phyloP scores from a whole-genome alignment of 768 basidiomycete genomes.

The Mycena kentingensis region DNA sequence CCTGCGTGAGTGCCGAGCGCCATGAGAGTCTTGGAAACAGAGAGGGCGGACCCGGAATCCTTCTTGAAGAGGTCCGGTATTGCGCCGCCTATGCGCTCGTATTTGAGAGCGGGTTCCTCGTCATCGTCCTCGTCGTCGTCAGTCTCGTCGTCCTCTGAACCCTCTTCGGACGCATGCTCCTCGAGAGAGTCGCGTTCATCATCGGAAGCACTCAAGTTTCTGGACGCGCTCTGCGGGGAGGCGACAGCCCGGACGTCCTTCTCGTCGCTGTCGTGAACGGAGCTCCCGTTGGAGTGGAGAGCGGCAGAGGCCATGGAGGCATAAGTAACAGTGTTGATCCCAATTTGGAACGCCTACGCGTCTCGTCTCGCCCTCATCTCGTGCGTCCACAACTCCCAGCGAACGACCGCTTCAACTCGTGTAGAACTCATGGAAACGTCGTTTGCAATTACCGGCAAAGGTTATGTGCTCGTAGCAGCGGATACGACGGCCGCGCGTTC shows the following conservation, averaged over 20 bases:
- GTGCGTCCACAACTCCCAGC: no score
- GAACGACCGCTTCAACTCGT: no score
- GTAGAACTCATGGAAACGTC: slow-evolving; percentile 79
- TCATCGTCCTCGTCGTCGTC: slow-evolving; percentile 74
- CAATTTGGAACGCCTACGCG: no score
- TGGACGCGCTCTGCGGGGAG: not conserved
- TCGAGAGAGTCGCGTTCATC: no score
- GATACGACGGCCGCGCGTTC: slow-evolving; percentile 89
- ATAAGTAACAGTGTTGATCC: no score
- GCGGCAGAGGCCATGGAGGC: not conserved
- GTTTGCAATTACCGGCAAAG: slow-evolving; percentile 90
- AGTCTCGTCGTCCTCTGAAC: slow-evolving; percentile 43
- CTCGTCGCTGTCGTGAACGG: not conserved
- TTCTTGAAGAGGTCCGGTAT: slow-evolving; percentile 80
- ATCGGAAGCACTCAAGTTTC: no score
- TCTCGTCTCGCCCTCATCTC: no score
- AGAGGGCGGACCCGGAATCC: slow-evolving; percentile 85
- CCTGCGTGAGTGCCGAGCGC: slow-evolving; percentile 91
- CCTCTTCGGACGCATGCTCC: slow-evolving; percentile 11
- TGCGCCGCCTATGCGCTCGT: slow-evolving; percentile 75
- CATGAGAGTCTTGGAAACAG: slow-evolving; percentile 71
- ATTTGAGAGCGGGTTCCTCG: slow-evolving; percentile 91
- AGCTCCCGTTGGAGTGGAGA: not conserved
- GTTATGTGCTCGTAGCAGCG: slow-evolving; percentile 88
- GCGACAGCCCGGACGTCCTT: not conserved